Evolutionary conservation across 176 grass and related monocot genomes (phyloP).

Genomic region (Dendrocalamus sinicus): DNA sequence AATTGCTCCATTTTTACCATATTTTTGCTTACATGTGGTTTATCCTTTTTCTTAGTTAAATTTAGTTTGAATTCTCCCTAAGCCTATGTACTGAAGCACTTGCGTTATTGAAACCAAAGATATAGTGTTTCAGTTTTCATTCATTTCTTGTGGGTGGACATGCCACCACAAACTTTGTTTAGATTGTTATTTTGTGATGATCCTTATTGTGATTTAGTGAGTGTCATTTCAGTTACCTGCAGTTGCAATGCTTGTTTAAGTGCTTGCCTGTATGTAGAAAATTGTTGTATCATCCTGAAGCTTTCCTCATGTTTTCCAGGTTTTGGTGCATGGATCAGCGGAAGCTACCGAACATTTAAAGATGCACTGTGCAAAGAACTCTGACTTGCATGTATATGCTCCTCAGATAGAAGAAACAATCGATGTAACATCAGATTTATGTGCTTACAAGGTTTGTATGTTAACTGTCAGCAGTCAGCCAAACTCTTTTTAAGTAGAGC

Average conservation of each 20-base stretch:
- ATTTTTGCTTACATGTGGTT: not conserved
- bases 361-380: slow-evolving; percentile 83
- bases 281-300: slow-evolving; percentile 27
- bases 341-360: slow-evolving; percentile 98
- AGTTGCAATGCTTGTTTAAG: slow-evolving; percentile 34
- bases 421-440: slow-evolving; percentile 98
- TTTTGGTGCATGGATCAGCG: slow-evolving; percentile 93
- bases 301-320: slow-evolving; percentile 45
- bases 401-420: slow-evolving; percentile 97
- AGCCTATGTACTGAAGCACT: slow-evolving; percentile 4
- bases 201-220: slow-evolving; percentile 7
- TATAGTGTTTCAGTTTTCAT: slow-evolving; percentile 21
- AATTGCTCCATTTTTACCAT: slow-evolving; percentile 5
- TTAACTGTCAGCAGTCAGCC: slow-evolving; percentile 16
- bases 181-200: not conserved
- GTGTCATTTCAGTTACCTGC: slow-evolving; percentile 30
- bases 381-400: slow-evolving; percentile 88
- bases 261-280: slow-evolving; percentile 18
- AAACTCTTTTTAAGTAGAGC: slow-evolving; percentile 20
- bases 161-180: slow-evolving; percentile 19
- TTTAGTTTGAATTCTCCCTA: slow-evolving; percentile 13
- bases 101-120: slow-evolving; percentile 17
- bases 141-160: slow-evolving; percentile 7
- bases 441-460: slow-evolving; percentile 88
- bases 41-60: slow-evolving; percentile 26